A percentile compares a stretch with the other conserved stretches of the same genome.
Conservation (phyloP, 2,329 filamentous ascomycete species). For the Blastomyces gilchristii region DNA sequence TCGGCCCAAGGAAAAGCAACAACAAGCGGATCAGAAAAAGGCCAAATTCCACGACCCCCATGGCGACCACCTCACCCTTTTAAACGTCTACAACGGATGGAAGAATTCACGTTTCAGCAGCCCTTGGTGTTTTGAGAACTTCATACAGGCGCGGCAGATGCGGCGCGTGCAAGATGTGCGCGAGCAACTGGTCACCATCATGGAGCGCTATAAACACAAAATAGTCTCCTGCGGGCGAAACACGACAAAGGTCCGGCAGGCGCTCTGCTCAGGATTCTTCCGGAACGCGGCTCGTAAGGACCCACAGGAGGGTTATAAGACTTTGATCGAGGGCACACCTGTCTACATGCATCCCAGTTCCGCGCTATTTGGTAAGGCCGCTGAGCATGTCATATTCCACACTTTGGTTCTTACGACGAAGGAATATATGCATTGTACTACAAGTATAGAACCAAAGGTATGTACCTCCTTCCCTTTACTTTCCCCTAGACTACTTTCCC, state of each 20-base stretch:
- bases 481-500: neutral
- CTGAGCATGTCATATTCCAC: conserved; percentile 94
- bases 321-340: conserved; percentile 84
- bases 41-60: conserved; percentile 92
- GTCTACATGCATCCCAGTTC: conserved; percentile 91
- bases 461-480: conserved; percentile 11
- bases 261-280: conserved; percentile 90
- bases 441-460: conserved; percentile 78
- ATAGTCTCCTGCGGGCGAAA: conserved; percentile 78
- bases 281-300: conserved; percentile 90
- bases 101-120: conserved; percentile 71
- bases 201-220: conserved; percentile 77
- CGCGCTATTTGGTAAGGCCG: conserved; percentile 86
- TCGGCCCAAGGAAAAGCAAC: conserved; percentile 92
- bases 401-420: conserved; percentile 49
- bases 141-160: conserved; percentile 86
- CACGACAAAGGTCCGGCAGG: conserved; percentile 76
- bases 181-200: conserved; percentile 84
- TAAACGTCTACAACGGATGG: conserved; percentile 98
- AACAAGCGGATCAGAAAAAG: conserved; percentile 94
- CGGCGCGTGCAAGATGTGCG: conserved; percentile 82
- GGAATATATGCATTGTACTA: conserved; percentile 97
- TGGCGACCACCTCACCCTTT: conserved; percentile 84
- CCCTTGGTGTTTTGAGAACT: conserved; percentile 96
- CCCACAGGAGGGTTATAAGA: conserved; percentile 94